phyloP scores from a whole-genome alignment of 2,329 filamentous ascomycete genomes.

The Microsporum ferrugineum region DNA sequence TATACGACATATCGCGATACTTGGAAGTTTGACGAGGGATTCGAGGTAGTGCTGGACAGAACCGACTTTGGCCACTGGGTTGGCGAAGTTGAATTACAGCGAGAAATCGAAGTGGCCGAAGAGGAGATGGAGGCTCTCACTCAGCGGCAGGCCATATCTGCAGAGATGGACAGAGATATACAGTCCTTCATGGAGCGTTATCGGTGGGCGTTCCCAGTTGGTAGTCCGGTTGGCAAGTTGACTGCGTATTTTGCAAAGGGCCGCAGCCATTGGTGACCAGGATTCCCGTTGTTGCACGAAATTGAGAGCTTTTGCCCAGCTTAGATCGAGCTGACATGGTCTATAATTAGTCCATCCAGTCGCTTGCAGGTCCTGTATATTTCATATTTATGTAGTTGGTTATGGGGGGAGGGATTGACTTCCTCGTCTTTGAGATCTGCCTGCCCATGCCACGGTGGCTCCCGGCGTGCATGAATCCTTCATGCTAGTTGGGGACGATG shows the following conservation, averaged over 20 bases:
- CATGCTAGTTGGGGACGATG: background rate
- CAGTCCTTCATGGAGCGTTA: slow-evolving; percentile 19
- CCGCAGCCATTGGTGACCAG: background rate
- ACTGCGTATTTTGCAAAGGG: slow-evolving; percentile 19
- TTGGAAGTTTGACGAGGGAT: slow-evolving; percentile 21
- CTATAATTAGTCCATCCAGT: no score
- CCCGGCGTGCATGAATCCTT: background rate
- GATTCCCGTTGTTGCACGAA: no score
- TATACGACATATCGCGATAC: slow-evolving; percentile 20
- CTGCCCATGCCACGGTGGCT: background rate
- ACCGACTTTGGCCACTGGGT: slow-evolving; percentile 25
- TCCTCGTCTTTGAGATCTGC: no score
- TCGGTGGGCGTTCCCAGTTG: slow-evolving; percentile 17
- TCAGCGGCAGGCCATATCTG: slow-evolving; percentile 4
- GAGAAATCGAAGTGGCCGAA: slow-evolving; percentile 8
- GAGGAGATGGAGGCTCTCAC: slow-evolving; percentile 3
- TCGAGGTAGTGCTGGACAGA: slow-evolving; percentile 21
- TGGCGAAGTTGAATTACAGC: slow-evolving; percentile 25
- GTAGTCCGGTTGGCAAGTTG: slow-evolving; percentile 20
- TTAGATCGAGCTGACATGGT: no score
- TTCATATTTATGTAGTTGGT: no score
- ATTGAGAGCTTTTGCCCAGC: no score
- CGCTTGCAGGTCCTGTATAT: no score
- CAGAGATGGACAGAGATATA: slow-evolving; percentile 15
- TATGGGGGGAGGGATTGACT: no score